A percentile compares a stretch with the other conserved stretches of the same genome.
Conservation (phyloP, 2,329 filamentous ascomycete genomes). For the Cladosporium sp. region DNA sequence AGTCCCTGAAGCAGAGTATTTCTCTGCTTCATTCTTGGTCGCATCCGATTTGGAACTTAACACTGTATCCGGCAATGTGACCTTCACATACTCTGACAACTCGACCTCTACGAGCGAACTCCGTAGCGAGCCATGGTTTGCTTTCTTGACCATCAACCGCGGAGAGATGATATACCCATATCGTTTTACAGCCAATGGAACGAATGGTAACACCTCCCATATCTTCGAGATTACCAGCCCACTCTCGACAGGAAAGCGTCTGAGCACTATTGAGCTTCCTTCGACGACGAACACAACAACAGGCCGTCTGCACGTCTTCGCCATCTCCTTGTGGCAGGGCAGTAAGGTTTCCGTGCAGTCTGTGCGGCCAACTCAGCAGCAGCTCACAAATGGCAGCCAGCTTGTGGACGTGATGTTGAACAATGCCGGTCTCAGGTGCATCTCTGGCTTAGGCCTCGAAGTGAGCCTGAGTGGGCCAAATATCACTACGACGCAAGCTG, state of each 20-base stretch:
- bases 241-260: slow-evolving; percentile 35
- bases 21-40: slow-evolving; percentile 38
- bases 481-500: slow-evolving; percentile 25
- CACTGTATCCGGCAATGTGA: slow-evolving; percentile 35
- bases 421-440: slow-evolving; percentile 25
- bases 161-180: slow-evolving; percentile 40
- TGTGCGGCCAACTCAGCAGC: slow-evolving; percentile 33
- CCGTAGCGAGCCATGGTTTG: slow-evolving; percentile 36
- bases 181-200: slow-evolving; percentile 31
- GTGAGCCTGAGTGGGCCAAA: slow-evolving; percentile 24
- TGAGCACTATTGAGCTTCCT: slow-evolving; percentile 30
- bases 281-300: slow-evolving; percentile 24
- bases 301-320: slow-evolving; percentile 33
- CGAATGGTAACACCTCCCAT: slow-evolving; percentile 28
- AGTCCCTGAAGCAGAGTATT: slow-evolving; percentile 32
- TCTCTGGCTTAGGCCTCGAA: slow-evolving; percentile 22
- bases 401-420: slow-evolving; percentile 29
- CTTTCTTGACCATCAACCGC: slow-evolving; percentile 39
- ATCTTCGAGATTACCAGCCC: slow-evolving; percentile 36
- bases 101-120: slow-evolving; percentile 30
- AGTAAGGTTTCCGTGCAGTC: slow-evolving; percentile 26
- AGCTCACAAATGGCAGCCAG: slow-evolving; percentile 28
- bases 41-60: slow-evolving; percentile 33
- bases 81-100: slow-evolving; percentile 36
- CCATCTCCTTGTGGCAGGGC: slow-evolving; percentile 23